These are phyloP conservation scores for Phyllosticta paracitricarpa DNA, from an alignment of 2,329 filamentous ascomycete species.

Conservation along the genomic window DNA sequence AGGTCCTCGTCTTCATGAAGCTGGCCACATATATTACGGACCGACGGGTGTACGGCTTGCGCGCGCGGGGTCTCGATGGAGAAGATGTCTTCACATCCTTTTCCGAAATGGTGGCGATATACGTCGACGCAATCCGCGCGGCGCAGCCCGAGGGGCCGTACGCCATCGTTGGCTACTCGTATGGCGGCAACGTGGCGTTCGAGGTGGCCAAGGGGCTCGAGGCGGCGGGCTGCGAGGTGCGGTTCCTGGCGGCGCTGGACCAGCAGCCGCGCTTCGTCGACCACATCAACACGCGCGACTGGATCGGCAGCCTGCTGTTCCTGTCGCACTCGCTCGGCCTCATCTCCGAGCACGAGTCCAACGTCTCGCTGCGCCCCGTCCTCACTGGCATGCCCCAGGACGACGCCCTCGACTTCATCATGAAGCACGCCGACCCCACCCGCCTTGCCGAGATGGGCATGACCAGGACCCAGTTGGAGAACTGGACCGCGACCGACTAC, in stretches of 20 bases:
- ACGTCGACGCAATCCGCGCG: constrained; percentile 31
- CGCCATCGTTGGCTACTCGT: constrained; percentile 43
- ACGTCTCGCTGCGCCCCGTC: constrained; percentile 11
- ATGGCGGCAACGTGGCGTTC: constrained; percentile 42
- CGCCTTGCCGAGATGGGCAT: constrained; percentile 24
- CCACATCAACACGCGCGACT: constrained; percentile 32
- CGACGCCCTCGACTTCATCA: constrained; percentile 1
- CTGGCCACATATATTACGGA: constrained; percentile 29
- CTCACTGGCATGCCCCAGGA: not conserved
- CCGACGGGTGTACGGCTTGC: constrained; percentile 39
- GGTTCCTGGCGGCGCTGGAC: constrained; percentile 30
- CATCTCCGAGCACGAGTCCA: constrained; percentile 22
- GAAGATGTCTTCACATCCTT: constrained; percentile 31
- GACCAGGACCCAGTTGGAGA: constrained; percentile 16
- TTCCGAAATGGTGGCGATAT: constrained; percentile 31
- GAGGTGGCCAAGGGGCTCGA: constrained; percentile 41
- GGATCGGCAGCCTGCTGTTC: constrained; percentile 31
- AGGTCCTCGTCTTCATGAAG: constrained; percentile 30
- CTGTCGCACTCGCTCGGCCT: constrained; percentile 33
- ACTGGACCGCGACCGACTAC: constrained; percentile 30
- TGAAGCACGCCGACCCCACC: constrained; percentile 11
- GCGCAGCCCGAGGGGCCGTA: constrained; percentile 42
- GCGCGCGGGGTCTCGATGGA: constrained; percentile 36
- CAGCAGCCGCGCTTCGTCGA: constrained; percentile 40
- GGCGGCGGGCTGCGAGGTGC: constrained; percentile 17